phyloP scores from a whole-genome alignment of 257 asterid genomes.

The Prunella vulgaris region DNA sequence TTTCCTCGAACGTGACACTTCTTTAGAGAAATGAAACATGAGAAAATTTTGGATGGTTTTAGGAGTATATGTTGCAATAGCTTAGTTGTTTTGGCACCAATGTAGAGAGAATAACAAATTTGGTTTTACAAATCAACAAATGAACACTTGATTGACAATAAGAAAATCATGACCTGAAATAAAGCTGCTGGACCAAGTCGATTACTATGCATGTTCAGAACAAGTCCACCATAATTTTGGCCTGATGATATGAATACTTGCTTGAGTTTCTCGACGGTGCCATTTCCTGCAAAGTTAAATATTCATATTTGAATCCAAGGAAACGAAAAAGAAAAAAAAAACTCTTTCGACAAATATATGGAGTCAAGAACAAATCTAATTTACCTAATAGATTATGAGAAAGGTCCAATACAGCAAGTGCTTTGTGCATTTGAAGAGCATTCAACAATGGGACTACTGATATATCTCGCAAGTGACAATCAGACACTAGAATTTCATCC shows the following conservation, averaged over 20 bases:
- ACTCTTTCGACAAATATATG: not conserved
- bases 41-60: not conserved
- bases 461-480: slow-evolving; percentile 78
- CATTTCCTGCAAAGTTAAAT: slow-evolving; percentile 57
- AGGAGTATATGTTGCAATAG: not conserved
- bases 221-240: slow-evolving; percentile 74
- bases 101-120: not conserved
- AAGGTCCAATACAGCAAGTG: slow-evolving; percentile 76
- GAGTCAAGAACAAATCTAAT: slow-evolving; percentile 13
- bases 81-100: not conserved
- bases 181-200: slow-evolving; percentile 83
- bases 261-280: slow-evolving; percentile 69
- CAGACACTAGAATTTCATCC: slow-evolving; percentile 75
- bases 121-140: not conserved
- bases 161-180: slow-evolving; percentile 52
- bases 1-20: not conserved
- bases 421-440: slow-evolving; percentile 71
- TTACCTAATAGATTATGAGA: slow-evolving; percentile 92
- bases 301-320: not conserved
- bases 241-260: slow-evolving; percentile 67
- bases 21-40: not conserved
- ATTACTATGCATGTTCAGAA: slow-evolving; percentile 76
- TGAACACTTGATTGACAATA: not conserved
- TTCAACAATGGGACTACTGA: slow-evolving; percentile 73
- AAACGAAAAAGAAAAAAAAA: too few species aligned